Conservation (phyloP, 345 rosid species). For the Eucalyptus regnans region DNA sequence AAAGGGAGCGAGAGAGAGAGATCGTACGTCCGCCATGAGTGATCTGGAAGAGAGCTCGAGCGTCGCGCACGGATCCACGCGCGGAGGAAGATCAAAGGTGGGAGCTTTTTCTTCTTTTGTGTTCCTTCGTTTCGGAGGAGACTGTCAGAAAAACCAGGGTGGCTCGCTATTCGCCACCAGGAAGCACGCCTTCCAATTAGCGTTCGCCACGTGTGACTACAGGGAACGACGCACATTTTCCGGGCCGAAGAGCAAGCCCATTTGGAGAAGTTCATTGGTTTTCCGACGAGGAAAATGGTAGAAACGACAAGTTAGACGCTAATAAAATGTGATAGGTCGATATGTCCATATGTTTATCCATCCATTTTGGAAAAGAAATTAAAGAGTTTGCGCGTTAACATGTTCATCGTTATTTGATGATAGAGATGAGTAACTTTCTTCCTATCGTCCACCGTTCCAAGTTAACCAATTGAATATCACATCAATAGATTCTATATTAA, state of each 20-base stretch:
- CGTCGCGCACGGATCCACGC: not conserved
- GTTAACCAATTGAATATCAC: fast-evolving
- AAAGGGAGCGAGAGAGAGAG: not conserved
- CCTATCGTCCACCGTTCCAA: fast-evolving
- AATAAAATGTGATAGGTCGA: not conserved
- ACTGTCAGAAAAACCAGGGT: not conserved
- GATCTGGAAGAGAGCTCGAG: not conserved
- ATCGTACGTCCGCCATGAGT: not conserved
- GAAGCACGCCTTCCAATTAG: not conserved
- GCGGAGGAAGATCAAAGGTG: not conserved
- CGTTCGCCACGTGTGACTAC: not conserved
- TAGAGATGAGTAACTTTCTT: fast-evolving
- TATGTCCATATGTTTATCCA: not conserved
- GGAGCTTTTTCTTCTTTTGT: not conserved
- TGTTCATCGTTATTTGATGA: fast-evolving
- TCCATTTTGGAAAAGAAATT: fast-evolving
- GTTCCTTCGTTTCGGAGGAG: not conserved
- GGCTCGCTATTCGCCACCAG: not conserved
- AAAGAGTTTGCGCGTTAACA: fast-evolving
- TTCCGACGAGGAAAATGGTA: too few species aligned
- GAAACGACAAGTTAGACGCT: not conserved
- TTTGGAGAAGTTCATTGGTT: not conserved
- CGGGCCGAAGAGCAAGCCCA: not conserved
- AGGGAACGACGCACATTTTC: not conserved
- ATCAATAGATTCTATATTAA: not conserved